phyloP scores from a whole-genome alignment of 106 monocot species.

The Ottelia alismoides region DNA sequence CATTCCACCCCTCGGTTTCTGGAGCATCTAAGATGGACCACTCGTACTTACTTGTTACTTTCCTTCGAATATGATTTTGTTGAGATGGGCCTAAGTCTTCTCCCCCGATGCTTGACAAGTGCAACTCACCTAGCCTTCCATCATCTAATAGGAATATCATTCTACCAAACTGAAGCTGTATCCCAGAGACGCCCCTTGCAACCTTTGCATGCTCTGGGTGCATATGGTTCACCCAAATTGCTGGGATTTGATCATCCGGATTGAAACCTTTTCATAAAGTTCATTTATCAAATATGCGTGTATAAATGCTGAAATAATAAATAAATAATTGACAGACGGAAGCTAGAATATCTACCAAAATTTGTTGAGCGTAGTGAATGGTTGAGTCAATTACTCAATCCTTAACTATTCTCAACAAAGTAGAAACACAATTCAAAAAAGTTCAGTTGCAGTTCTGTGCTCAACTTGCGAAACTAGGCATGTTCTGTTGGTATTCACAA shows the following conservation, averaged over 20 bases:
- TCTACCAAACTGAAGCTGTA: slow-evolving; percentile 63
- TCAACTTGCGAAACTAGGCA: no score
- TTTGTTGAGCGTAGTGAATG: no score
- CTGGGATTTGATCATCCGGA: slow-evolving; percentile 25
- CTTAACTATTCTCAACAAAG: no score
- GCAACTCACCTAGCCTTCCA: slow-evolving; percentile 78
- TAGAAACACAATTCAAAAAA: no score
- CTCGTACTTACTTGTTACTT: slow-evolving; percentile 42
- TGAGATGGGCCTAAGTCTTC: slow-evolving; percentile 38
- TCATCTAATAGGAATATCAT: slow-evolving; percentile 72
- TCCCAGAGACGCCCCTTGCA: slow-evolving; percentile 46
- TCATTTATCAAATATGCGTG: no score
- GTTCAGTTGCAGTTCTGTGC: no score
- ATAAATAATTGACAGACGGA: no score
- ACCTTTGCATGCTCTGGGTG: slow-evolving; percentile 69
- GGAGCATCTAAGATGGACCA: slow-evolving; percentile 81
- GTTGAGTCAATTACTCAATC: no score
- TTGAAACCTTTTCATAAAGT: no score
- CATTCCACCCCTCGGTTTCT: slow-evolving; percentile 97
- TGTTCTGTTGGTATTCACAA: no score
- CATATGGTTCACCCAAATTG: slow-evolving; percentile 60
- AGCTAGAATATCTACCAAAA: no score
- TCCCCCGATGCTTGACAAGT: slow-evolving; percentile 54
- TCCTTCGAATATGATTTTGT: slow-evolving; percentile 29
- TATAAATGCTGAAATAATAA: no score